Conservation (phyloP, 2,329 filamentous ascomycete genomes). For the Colletotrichum shisoi region DNA sequence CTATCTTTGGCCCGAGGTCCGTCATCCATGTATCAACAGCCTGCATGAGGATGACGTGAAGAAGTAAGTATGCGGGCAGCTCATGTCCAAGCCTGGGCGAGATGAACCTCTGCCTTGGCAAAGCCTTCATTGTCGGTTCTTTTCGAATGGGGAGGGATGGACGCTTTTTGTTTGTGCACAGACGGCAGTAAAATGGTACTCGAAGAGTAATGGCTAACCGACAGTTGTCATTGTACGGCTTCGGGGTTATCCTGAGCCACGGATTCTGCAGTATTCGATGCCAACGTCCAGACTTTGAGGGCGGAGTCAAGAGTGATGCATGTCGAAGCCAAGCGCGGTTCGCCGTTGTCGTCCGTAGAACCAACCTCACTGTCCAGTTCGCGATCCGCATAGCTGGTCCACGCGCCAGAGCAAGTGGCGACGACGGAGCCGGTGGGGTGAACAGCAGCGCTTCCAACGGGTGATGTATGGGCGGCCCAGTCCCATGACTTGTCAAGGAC, state of each 20-base stretch:
- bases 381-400: slow-evolving; percentile 50
- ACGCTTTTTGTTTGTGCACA: too few relatives aligned
- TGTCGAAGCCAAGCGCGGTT: slow-evolving; percentile 33
- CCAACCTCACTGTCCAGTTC: slow-evolving; percentile 27
- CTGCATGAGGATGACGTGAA: not conserved
- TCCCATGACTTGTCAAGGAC: slow-evolving; percentile 56
- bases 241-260: not conserved
- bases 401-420: slow-evolving; percentile 65
- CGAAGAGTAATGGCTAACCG: too few relatives aligned
- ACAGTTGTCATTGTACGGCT: not conserved
- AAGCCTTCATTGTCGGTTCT: too few relatives aligned
- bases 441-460: slow-evolving; percentile 60
- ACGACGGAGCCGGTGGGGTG: slow-evolving; percentile 64
- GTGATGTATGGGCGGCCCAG: slow-evolving; percentile 58
- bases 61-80: not conserved
- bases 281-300: slow-evolving; percentile 39
- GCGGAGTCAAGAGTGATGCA: slow-evolving; percentile 37
- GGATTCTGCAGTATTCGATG: not conserved
- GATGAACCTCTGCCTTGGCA: too few relatives aligned
- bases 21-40: not conserved
- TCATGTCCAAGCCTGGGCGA: not conserved
- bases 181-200: too few relatives aligned
- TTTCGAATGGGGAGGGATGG: too few relatives aligned
- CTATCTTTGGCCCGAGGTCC: not conserved
- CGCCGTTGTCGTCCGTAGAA: slow-evolving; percentile 26